A percentile compares a stretch with the other conserved stretches of the same genome.
Evolutionary conservation across 1,139 yeast genomes (phyloP).

Genomic region (Candida labiduridarum): DNA sequence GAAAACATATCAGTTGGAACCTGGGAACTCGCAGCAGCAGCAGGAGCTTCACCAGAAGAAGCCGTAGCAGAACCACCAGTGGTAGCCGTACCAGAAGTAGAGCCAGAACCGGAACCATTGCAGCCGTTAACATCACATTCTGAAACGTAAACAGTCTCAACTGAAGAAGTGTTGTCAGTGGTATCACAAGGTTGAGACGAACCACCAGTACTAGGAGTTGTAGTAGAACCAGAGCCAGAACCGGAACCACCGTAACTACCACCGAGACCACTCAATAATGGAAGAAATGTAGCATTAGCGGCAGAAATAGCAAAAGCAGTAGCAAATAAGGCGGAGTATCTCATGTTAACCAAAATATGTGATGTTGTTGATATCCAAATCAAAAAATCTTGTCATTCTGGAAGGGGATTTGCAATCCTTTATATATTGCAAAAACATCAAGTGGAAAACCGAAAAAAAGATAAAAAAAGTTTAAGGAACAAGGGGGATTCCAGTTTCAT

Average conservation of each 20-base stretch:
- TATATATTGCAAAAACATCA: background rate
- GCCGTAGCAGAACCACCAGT: background rate
- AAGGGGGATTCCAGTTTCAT: background rate
- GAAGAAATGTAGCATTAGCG: conserved; percentile 1
- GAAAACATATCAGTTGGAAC: conserved; percentile 1
- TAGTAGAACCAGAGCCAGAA: background rate
- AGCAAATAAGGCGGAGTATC: background rate
- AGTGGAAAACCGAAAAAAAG: background rate
- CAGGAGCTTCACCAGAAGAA: background rate
- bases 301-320: conserved; percentile 1
- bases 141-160: background rate
- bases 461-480: background rate
- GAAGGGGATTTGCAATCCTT: background rate
- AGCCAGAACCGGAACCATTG: background rate
- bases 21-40: background rate
- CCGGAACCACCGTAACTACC: background rate
- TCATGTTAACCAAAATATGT: background rate
- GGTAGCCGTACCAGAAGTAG: background rate
- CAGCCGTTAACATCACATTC: background rate
- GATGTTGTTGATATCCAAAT: background rate
- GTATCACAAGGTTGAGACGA: background rate
- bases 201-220: background rate
- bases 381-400: background rate
- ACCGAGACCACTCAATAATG: background rate
- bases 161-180: background rate